These are phyloP conservation scores for Castanospermum australe DNA, from an alignment of 306 rosid species.

Conservation along the genomic window DNA sequence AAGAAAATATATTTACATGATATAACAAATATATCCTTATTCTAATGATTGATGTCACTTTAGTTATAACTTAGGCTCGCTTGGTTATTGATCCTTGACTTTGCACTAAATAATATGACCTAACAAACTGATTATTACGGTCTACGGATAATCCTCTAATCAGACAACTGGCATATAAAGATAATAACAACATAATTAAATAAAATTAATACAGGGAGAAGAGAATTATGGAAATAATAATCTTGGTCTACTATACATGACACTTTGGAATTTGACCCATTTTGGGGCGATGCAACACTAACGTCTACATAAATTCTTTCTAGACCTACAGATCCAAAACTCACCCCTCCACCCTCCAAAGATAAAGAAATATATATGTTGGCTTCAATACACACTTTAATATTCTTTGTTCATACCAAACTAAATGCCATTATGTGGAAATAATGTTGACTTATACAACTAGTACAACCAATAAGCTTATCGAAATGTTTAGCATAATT, in stretches of 20 bases:
- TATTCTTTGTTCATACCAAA: background rate
- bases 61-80: too few relatives aligned
- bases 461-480: background rate
- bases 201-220: too few relatives aligned
- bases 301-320: background rate
- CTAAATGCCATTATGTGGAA: conserved; percentile 13
- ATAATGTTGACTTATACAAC: conserved; percentile 9
- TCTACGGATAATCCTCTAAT: too few relatives aligned
- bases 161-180: too few relatives aligned
- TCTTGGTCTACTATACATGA: background rate
- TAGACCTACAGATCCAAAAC: background rate
- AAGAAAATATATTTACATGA: too few relatives aligned
- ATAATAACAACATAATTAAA: too few relatives aligned
- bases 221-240: too few relatives aligned
- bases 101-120: too few relatives aligned
- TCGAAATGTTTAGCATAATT: background rate
- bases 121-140: too few relatives aligned
- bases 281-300: background rate
- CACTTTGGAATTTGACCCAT: background rate
- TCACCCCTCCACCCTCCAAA: background rate
- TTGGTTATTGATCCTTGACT: too few relatives aligned
- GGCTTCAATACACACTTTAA: background rate
- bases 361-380: background rate
- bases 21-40: too few relatives aligned
- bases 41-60: too few relatives aligned